Evolutionary conservation across 305 asterid species (phyloP), one percentile per base, ranked within the genome.

Genomic region (Fraxinus sp.): DNA sequence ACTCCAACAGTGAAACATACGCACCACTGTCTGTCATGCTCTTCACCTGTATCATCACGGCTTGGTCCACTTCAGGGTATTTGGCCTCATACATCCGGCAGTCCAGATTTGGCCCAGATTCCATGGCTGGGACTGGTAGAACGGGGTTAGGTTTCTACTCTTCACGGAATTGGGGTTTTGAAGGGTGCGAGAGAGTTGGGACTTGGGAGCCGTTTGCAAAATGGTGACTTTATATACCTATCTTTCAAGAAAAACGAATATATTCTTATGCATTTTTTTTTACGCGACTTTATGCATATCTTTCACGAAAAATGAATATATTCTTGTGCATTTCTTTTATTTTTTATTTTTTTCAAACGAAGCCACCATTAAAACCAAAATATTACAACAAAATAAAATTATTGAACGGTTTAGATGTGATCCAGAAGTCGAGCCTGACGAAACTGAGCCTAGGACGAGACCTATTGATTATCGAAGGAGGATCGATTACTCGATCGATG

Each of bases 1-100:
- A 96, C 87, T 96, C 99, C 14, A 96, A 90, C 78, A 96, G 89
- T 1, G 99, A 84, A 14, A 96, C 98, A 89, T 96, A 96, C 5
- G 98, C 99, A 62, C 98, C 98, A 78, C 98, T 96, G 59, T 96
- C 98, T 3, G 98, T 97, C 98, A 96, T 96, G 86, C 97, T 92
- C 90, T 96, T 94, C 14, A 96, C 98, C 79, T 96, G 98, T 24
- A 96, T 93, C 99, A 96, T 94, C 44, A 96, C 99, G 11, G 98
- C 97, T 16, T 78, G 86, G 87, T 96, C 99, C 24, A 96, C 99
- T 83, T 96, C 99, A 72, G 99, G 98, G 81, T 94, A 96, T 89
- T 28, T 90, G 2, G 97, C 95, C 86, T 96, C 99, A 90, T 96
- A 96, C 98, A 96, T 96, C 82, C 99, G 94, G 87, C 99, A 96